These are phyloP conservation scores for Tephrocybe sp. DNA, from an alignment of 768 basidiomycete species.

Conservation along the genomic window DNA sequence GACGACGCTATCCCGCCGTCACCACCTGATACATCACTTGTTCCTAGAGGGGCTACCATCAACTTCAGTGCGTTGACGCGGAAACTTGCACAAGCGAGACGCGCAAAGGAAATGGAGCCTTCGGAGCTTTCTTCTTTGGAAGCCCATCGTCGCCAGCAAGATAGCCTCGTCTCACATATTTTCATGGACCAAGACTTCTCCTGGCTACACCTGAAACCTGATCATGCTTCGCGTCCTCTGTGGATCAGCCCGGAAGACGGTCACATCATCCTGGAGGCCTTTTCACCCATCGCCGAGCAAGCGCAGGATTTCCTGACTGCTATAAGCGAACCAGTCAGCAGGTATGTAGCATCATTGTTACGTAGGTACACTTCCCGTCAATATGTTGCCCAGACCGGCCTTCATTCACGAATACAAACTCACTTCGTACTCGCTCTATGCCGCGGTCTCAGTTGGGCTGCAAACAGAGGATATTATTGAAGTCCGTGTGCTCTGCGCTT, in stretches of 20 bases:
- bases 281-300: conserved; percentile 96
- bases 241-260: conserved; percentile 96
- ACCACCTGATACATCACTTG: conserved; percentile 51
- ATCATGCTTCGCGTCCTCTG: conserved; percentile 89
- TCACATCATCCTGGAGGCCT: conserved; percentile 95
- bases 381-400: conserved; percentile 65
- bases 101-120: conserved; percentile 42
- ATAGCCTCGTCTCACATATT: conserved; percentile 76
- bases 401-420: conserved; percentile 99
- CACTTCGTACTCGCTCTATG: conserved; percentile 96
- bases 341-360: conserved; percentile 54
- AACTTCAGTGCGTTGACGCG: conserved; percentile 84
- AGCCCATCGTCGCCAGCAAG: conserved; percentile 70
- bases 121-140: conserved; percentile 55
- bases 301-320: conserved; percentile 98
- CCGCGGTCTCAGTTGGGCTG: conserved; percentile 96
- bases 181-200: conserved; percentile 87
- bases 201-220: conserved; percentile 82
- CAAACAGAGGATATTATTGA: conserved; percentile 99
- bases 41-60: conserved; percentile 78
- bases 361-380: conserved; percentile 31
- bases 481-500: conserved; percentile 52
- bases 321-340: conserved; percentile 97
- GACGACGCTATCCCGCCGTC: conserved; percentile 58
- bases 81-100: conserved; percentile 67